These are phyloP conservation scores for Saccharomycopsis crataegensis DNA, from an alignment of 1,139 yeast genomes.

Conservation along the genomic window DNA sequence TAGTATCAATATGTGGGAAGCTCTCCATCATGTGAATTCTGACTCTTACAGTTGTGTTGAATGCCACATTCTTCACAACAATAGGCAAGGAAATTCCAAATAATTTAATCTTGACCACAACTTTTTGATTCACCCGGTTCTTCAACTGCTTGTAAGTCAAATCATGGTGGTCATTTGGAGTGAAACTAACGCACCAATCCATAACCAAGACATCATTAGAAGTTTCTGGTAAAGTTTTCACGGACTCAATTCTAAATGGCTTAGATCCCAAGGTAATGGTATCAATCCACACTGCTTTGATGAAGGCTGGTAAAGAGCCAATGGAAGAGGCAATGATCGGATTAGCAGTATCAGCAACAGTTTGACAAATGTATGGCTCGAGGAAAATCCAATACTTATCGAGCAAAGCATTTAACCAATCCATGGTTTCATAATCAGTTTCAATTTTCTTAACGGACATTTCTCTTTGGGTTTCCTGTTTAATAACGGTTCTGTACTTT, in stretches of 20 bases:
- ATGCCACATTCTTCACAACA: conserved; percentile 52
- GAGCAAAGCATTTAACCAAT: conserved; percentile 84
- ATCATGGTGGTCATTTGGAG: conserved; percentile 85
- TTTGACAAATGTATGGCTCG: conserved; percentile 86
- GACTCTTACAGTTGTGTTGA: conserved; percentile 64
- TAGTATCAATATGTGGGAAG: conserved; percentile 89
- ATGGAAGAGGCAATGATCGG: conserved; percentile 36
- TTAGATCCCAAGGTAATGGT: conserved; percentile 89
- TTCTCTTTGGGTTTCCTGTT: conserved; percentile 82
- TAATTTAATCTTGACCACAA: conserved; percentile 58
- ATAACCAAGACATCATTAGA: conserved; percentile 87
- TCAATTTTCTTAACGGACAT: conserved; percentile 74
- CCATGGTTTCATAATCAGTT: conserved; percentile 86
- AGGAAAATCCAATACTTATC: conserved; percentile 86
- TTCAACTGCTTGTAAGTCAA: conserved; percentile 76
- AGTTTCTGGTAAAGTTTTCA: conserved; percentile 82
- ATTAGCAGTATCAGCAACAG: conserved; percentile 78
- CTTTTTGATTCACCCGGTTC: conserved; percentile 73
- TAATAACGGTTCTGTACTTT: conserved; percentile 61
- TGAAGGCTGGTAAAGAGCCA: conserved; percentile 73
- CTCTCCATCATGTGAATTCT: conserved; percentile 83
- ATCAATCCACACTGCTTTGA: conserved; percentile 78
- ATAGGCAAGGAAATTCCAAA: conserved; percentile 65
- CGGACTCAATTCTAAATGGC: conserved; percentile 87
- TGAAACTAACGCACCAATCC: conserved; percentile 90